A percentile compares a stretch with the other conserved stretches of the same genome.
Conservation (phyloP, 129 eudicot species). For the Helianthus annuus region DNA sequence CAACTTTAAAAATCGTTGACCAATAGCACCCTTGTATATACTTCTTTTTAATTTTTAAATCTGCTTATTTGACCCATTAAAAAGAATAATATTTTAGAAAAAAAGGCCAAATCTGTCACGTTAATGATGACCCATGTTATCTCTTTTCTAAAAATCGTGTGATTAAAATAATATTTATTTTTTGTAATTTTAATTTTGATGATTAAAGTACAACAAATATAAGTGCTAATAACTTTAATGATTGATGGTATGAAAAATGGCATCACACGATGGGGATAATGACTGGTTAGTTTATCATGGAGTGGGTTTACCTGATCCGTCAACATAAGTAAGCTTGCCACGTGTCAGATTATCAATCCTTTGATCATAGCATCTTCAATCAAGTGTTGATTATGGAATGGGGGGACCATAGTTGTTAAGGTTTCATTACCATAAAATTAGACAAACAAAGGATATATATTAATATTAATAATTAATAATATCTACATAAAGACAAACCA, state of each 20-base stretch:
- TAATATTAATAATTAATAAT: too few relatives aligned
- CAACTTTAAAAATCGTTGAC: not conserved
- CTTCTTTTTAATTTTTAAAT: not conserved
- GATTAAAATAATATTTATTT: not conserved
- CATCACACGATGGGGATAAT: constrained; percentile 26
- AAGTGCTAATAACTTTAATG: constrained; percentile 34
- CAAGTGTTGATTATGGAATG: constrained; percentile 10
- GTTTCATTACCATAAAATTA: constrained; percentile 5
- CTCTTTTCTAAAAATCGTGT: not conserved
- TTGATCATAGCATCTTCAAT: constrained; percentile 20
- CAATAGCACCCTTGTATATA: not conserved
- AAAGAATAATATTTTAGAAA: not conserved
- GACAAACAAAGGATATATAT: too few relatives aligned
- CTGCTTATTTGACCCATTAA: not conserved
- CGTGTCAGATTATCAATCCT: constrained; percentile 20
- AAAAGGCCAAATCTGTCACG: not conserved
- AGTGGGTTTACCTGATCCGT: constrained; percentile 31
- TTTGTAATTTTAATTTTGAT: not conserved
- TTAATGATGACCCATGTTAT: not conserved
- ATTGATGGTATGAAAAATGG: constrained; percentile 32
- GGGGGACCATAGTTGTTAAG: constrained; percentile 28
- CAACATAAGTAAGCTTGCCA: constrained; percentile 21
- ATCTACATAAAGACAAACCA: constrained; percentile 20
- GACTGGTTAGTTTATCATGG: constrained; percentile 32
- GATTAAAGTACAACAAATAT: constrained; percentile 5